phyloP scores from a whole-genome alignment of 495 filamentous ascomycete species.

The Hypoxylon fuscum region DNA sequence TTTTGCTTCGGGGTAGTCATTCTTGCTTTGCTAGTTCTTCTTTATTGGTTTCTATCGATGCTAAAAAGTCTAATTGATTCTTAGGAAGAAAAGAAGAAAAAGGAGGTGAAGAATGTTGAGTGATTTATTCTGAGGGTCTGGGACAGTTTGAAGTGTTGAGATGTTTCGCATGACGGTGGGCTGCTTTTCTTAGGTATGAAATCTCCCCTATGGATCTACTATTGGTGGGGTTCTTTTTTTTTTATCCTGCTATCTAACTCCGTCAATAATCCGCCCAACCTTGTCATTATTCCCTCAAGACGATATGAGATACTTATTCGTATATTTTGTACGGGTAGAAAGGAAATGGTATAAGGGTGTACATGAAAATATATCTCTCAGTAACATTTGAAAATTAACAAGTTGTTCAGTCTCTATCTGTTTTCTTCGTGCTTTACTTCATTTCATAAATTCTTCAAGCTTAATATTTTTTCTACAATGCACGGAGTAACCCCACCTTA shows the following conservation, averaged over 20 bases:
- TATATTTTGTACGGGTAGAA: not conserved
- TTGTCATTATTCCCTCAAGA: constrained; percentile 4
- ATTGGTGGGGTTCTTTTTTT: constrained; percentile 41
- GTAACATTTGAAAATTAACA: too few relatives aligned
- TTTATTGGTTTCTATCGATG: constrained; percentile 21
- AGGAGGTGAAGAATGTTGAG: constrained; percentile 31
- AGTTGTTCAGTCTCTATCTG: too few relatives aligned
- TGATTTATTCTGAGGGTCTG: constrained; percentile 31
- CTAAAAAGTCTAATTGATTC: constrained; percentile 15
- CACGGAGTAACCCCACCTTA: constrained; percentile 18
- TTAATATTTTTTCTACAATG: not conserved
- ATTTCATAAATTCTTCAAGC: too few relatives aligned
- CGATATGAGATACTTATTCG: not conserved
- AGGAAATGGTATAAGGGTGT: too few relatives aligned
- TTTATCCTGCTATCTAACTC: too few relatives aligned
- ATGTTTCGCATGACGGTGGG: constrained; percentile 42
- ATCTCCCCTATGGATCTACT: too few relatives aligned
- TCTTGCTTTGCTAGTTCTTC: constrained; percentile 27
- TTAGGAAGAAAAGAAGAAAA: constrained; percentile 38
- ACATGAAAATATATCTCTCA: too few relatives aligned
- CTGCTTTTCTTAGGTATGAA: too few relatives aligned
- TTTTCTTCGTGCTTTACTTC: too few relatives aligned
- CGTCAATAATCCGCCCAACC: constrained; percentile 15
- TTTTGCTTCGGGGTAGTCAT: constrained; percentile 91
- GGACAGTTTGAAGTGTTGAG: constrained; percentile 39